Conservation (phyloP, 805 yeast species). For the Dipodascus geniculatus region DNA sequence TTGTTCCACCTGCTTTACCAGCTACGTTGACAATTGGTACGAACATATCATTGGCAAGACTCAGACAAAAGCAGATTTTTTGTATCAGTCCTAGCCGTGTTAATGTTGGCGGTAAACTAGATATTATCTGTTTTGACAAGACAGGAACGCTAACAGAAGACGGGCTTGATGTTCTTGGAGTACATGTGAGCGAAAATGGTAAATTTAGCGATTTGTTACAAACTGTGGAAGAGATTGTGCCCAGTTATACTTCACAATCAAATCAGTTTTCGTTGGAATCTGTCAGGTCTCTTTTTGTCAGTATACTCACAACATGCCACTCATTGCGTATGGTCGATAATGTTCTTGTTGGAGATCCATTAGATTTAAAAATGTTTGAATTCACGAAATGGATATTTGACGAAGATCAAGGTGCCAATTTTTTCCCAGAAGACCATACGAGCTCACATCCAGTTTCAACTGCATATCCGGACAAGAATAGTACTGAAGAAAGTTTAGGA, state of each 20-base stretch:
- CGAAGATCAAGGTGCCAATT: conserved; percentile 39
- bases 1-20: conserved; percentile 97
- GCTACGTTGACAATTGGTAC: conserved; percentile 97
- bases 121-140: conserved; percentile 85
- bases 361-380: conserved; percentile 87
- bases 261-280: conserved; percentile 16
- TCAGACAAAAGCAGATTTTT: conserved; percentile 57
- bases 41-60: conserved; percentile 73
- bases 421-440: not conserved
- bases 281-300: conserved; percentile 22
- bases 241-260: conserved; percentile 5
- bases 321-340: conserved; percentile 70
- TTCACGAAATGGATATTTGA: conserved; percentile 69
- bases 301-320: conserved; percentile 71
- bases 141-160: conserved; percentile 97
- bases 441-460: not conserved
- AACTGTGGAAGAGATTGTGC: conserved; percentile 5
- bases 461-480: not conserved
- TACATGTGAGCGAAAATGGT: conserved; percentile 29
- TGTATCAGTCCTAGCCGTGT: conserved; percentile 93
- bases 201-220: conserved; percentile 12
- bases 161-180: conserved; percentile 75
- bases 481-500: conserved; percentile 22
- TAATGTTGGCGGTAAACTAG: conserved; percentile 91
- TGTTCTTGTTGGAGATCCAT: conserved; percentile 84